Evolutionary conservation across 106 monocot genomes (phyloP), one percentile per base, ranked within the genome.

Genomic region (Phalaenopsis aphrodite): DNA sequence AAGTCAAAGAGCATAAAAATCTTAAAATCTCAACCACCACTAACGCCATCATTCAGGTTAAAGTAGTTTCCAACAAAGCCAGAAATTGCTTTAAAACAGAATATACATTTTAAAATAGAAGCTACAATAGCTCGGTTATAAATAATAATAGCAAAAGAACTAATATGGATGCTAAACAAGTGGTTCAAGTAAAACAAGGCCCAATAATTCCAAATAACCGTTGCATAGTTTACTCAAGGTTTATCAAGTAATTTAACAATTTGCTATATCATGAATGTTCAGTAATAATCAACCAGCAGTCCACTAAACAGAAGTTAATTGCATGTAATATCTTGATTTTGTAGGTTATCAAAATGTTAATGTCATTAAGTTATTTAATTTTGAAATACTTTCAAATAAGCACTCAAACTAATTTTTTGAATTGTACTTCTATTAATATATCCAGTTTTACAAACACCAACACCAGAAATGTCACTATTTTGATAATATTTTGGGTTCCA

Each of bases 311-410:
- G 0, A 24, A 66, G 66, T 66, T 66, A 30, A 66, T 24, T 66
- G 17, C 0, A 15, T 24, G 66, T 18, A 1, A 36, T 69, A 69
- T 69, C 15, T 41, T 69, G 14, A 38, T 69, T 69, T 69, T 69
- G 69, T 5, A 69, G 3, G 38, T 69, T 69, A 69, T 3, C 14
- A 36, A 4, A 69, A 38, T 38, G 39, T 39, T 69, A 39, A 38
- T 39, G 38, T 21, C 69, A 69, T 69, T 69, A 11, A 69, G 39
- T 39, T 69, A 69, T 69, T 69, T 69, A 39, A 68, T 15, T 69
- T 69, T 39, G 38, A 69, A 2, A 69, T 16, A 39, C 38, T 39
- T 69, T 38, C 10, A 69, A 69, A 39, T 39, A 39, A 69, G 8
- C 39, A 69, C 14, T 5, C 38, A 39, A 65, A 65, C 5, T 8